Evolutionary conservation across 1,284 basidiomycete species (phyloP), one percentile per base, ranked within the genome.

Genomic region (Microbotryomycetes sp.): DNA sequence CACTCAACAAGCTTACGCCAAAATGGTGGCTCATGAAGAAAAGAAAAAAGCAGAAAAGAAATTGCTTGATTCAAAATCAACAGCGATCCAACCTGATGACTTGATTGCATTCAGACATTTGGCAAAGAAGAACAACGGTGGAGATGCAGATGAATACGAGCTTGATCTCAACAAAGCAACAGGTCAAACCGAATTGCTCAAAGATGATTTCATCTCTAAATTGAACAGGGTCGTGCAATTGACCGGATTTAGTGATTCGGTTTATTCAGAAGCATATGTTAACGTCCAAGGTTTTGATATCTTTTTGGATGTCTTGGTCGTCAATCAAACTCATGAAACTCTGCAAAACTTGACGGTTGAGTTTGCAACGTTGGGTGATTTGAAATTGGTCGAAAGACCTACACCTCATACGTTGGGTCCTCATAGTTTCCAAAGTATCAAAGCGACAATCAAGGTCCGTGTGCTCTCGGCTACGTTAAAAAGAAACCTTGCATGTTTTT

Each of bases 251-350:
- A 97, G 93, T 26, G 96, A 98, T 74, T 91, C 94, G 1, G 92
- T 98, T 63, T 98, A 98, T 72, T 93, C 94, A 5, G 96, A 99
- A 76, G 94, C 94, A 1, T 93, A 93, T 71, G 93, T 98, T 71
- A 96, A 94, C 76, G 92, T 98, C 74, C 91, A 97, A 71, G 92
- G 94, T 57, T 98, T 98, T 75, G 96, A 99, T 76, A 97, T 99
- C 71, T 79, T 93, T 57, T 83, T 97, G 4, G 94, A 98, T 72
- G 92, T 98, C 22, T 82, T 99, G 4, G 84, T 98, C 25, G 94
- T 98, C 76, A 98, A 99, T 76, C 96, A 98, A 78, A 96, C 93
- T 0, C 76, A 84, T 29, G 89, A 96, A 74, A 98, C 94, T 0
- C 80, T 98, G 52, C 94, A 97, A 77, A 98, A 97, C 75, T 83